A percentile compares a stretch with the other conserved stretches of the same genome.
These are phyloP conservation scores for Butyriboletus loyo DNA, from an alignment of 768 basidiomycete species.

Conservation along the genomic window DNA sequence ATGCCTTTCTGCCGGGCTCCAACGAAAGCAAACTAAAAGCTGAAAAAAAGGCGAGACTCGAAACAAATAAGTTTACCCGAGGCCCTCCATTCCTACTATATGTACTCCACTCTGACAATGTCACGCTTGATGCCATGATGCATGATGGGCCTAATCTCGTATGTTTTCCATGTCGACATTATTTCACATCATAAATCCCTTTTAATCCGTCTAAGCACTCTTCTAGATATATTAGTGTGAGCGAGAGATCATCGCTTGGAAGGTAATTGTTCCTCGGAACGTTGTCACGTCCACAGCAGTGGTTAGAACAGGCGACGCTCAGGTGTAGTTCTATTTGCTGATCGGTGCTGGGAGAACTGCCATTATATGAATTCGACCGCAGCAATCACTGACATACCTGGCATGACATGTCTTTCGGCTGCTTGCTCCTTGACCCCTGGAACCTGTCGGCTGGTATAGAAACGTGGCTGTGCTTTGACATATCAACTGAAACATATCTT, in stretches of 20 bases:
- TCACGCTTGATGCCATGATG: too few species aligned
- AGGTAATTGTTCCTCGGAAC: background rate
- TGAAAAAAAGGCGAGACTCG: too few species aligned
- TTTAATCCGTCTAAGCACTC: background rate
- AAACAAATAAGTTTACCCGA: too few species aligned
- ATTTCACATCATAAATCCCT: too few species aligned
- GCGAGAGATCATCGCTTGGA: background rate
- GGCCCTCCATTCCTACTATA: too few species aligned
- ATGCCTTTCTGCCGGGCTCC: background rate
- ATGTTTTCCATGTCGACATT: too few species aligned
- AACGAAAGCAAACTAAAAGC: too few species aligned
- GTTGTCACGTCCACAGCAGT: background rate
- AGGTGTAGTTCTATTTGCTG: background rate
- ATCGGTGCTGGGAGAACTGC: background rate
- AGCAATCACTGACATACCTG: too few species aligned
- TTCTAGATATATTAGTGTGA: background rate
- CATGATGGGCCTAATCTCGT: too few species aligned
- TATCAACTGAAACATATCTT: background rate
- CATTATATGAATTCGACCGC: too few species aligned
- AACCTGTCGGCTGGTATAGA: background rate
- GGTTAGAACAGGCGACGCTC: background rate
- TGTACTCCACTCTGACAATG: too few species aligned
- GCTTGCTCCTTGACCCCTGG: background rate
- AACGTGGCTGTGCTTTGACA: background rate
- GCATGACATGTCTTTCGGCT: background rate